These are phyloP conservation scores for Cinnamomum chago DNA, from an alignment of 164 flowering plant species.

Conservation along the genomic window DNA sequence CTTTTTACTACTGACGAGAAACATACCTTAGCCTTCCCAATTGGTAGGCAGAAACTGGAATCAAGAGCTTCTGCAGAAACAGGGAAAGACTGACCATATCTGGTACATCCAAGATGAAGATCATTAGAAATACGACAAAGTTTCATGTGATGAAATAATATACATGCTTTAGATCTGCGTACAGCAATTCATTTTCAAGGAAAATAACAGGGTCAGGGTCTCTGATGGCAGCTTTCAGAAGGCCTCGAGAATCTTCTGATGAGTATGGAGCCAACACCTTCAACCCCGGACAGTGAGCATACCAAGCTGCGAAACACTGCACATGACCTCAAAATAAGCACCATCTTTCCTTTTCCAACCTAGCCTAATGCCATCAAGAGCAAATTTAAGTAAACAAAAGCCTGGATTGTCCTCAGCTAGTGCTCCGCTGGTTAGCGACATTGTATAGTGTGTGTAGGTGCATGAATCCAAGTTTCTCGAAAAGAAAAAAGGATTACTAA, in stretches of 20 bases:
- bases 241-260: constrained; percentile 88
- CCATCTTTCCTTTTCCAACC: not conserved
- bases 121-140: not conserved
- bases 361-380: not conserved
- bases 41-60: constrained; percentile 79
- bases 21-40: constrained; percentile 88
- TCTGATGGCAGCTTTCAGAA: constrained; percentile 77
- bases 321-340: constrained; percentile 12
- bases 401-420: too few relatives aligned
- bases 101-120: constrained; percentile 17
- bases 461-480: too few relatives aligned
- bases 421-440: too few relatives aligned
- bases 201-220: constrained; percentile 89
- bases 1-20: not conserved
- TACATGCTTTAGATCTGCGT: constrained; percentile 22
- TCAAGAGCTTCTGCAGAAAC: constrained; percentile 86
- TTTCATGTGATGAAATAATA: constrained; percentile 1
- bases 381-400: not conserved
- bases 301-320: constrained; percentile 92
- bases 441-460: too few relatives aligned
- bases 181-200: constrained; percentile 95
- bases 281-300: constrained; percentile 67
- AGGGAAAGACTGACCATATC: constrained; percentile 93
- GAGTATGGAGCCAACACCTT: constrained; percentile 85
- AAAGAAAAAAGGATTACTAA: too few relatives aligned